Evolutionary conservation across 148 eudicot species (phyloP).

Genomic region (Persicaria tinctoria): DNA sequence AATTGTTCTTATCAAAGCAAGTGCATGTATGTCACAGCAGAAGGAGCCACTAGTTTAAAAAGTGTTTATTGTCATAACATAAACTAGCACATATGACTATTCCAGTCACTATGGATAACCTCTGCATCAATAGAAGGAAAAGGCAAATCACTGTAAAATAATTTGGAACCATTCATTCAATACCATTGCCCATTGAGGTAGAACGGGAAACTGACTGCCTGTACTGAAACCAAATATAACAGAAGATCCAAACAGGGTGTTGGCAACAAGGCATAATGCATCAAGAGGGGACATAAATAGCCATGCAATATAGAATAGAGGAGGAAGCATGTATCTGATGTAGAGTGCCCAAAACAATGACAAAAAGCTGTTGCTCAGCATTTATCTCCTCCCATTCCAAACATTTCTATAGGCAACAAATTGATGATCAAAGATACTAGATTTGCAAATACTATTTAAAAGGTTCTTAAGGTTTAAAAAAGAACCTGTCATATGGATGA

Average conservation of each 20-base stretch:
- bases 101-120: neutral
- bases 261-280: neutral
- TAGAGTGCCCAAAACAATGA: neutral
- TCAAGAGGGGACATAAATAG: neutral
- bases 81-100: neutral
- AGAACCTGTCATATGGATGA: conserved; percentile 55
- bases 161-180: neutral
- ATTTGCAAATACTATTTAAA: neutral
- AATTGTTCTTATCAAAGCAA: neutral
- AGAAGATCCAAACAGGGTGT: neutral
- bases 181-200: neutral
- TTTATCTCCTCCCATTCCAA: neutral
- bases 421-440: neutral
- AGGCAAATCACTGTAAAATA: neutral
- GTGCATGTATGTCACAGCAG: neutral
- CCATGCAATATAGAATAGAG: neutral
- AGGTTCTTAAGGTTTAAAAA: neutral
- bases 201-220: neutral
- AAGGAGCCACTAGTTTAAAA: neutral
- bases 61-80: neutral
- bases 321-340: neutral
- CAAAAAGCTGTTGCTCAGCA: neutral
- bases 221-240: neutral
- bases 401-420: neutral
- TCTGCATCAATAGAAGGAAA: neutral